These are phyloP conservation scores for Nannochloropsis gaditana DNA, from an alignment of 108 stramenopile species.

Conservation along the genomic window DNA sequence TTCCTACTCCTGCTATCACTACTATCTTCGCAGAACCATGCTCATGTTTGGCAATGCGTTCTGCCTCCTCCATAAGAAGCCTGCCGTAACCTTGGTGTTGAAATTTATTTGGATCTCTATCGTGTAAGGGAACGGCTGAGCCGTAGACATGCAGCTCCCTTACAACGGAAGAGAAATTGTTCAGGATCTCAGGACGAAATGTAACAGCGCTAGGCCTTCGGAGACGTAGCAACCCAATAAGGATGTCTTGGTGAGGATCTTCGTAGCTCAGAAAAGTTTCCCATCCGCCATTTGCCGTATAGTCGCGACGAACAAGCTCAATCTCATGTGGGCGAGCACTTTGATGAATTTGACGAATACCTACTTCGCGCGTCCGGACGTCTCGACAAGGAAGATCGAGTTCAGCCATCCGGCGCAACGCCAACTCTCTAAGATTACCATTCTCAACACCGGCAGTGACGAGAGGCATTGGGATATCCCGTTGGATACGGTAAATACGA, in stretches of 20 bases:
- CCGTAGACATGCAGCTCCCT: slow-evolving; percentile 93
- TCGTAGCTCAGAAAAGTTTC: slow-evolving; percentile 89
- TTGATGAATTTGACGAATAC: slow-evolving; percentile 86
- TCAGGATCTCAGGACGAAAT: slow-evolving; percentile 64
- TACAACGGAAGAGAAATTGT: slow-evolving; percentile 67
- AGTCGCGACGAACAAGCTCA: slow-evolving; percentile 82
- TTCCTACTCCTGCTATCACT: slow-evolving; percentile 91
- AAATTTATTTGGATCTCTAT: slow-evolving; percentile 76
- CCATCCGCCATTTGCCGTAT: slow-evolving; percentile 86
- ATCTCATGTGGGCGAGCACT: slow-evolving; percentile 80
- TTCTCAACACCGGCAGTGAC: slow-evolving; percentile 88
- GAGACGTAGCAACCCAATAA: slow-evolving; percentile 67
- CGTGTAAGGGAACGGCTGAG: slow-evolving; percentile 78
- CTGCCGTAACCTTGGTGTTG: slow-evolving; percentile 95
- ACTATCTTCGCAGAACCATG: slow-evolving; percentile 79
- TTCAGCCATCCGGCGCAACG: slow-evolving; percentile 73
- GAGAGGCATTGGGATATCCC: slow-evolving; percentile 94
- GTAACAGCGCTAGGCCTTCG: slow-evolving; percentile 61
- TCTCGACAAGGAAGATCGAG: slow-evolving; percentile 78
- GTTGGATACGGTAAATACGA: slow-evolving; percentile 85
- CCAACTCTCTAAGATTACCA: slow-evolving; percentile 82
- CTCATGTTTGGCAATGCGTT: slow-evolving; percentile 79
- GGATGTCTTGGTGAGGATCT: slow-evolving; percentile 79
- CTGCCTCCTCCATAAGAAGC: slow-evolving; percentile 89
- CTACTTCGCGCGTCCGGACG: slow-evolving; percentile 86